Base-by-base conservation (phyloP, 2,329 filamentous ascomycete species). In the Aspergillus piperis region DNA sequence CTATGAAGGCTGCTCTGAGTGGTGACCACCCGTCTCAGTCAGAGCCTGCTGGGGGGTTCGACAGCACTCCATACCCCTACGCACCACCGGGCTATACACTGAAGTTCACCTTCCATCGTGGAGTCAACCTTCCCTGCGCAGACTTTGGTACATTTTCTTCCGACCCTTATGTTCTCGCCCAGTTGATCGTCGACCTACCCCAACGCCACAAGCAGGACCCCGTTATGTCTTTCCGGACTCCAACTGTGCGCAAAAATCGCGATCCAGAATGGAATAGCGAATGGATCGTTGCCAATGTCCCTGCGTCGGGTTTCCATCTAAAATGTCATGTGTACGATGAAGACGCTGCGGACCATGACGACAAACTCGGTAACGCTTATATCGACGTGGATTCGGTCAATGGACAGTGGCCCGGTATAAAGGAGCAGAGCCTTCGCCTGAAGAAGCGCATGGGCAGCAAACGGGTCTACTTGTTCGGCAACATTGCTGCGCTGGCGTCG, bases 251-350 rank as follows among this genome's bases (percentile, higher is more conserved):
- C 59, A 85, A 84, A 65, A 88, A 84, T 42, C 88, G 86, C 1
- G 85, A 93, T 68, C 93, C 94, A 0, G 82, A 80, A 51, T 98
- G 94, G 94, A 84, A 96, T 51, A 86, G 88, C 39, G 85, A 91
- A 62, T 98, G 94, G 94, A 83, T 92, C 21, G 89, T 98, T 23
- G 91, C 91, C 62, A 96, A 96, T 67, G 84, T 97, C 2, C 93
- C 94, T 0, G 81, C 88, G 0, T 86, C 84, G 0, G 93, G 93
- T 3, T 96, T 96, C 78, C 84, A 83, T 59, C 83, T 98, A 67
- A 96, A 96, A 73, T 92, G 91, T 62, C 85, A 91, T 56, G 78
- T 98, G 17, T 96, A 93, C 76, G 94, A 98, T 70, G 94, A 98
- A 74, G 94, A 98, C 76, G 87, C 88, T 36, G 86, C 88, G 1